Conservation (phyloP, 495 filamentous ascomycete species). For the Trichoderma gamsii region DNA sequence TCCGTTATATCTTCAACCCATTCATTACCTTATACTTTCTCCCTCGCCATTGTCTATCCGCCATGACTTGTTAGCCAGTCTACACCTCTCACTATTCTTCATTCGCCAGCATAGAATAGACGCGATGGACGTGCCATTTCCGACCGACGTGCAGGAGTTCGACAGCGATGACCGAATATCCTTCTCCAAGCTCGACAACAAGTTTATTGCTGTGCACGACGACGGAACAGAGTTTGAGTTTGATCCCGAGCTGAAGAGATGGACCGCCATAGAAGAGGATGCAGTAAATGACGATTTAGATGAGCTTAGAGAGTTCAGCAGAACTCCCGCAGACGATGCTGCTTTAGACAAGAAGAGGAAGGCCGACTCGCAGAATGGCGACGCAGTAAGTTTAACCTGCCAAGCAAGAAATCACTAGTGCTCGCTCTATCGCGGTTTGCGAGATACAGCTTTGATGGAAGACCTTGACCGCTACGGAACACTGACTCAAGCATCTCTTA, state of each 20-base stretch:
- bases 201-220: slow-evolving; percentile 77
- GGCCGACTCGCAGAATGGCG: slow-evolving; percentile 54
- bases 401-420: background rate
- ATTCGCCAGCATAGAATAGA: background rate
- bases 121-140: slow-evolving; percentile 43
- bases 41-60: background rate
- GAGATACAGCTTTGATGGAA: background rate
- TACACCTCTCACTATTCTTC: background rate
- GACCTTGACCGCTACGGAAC: background rate
- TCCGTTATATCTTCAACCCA: background rate
- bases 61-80: background rate
- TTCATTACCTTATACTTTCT: background rate
- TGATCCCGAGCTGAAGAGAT: slow-evolving; percentile 64
- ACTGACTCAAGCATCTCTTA: background rate
- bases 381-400: slow-evolving; percentile 47
- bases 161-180: slow-evolving; percentile 77
- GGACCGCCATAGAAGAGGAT: slow-evolving; percentile 77
- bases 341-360: slow-evolving; percentile 62
- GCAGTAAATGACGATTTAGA: slow-evolving; percentile 64
- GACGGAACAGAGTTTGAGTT: slow-evolving; percentile 82
- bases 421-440: background rate
- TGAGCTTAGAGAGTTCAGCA: slow-evolving; percentile 13
- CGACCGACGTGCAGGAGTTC: slow-evolving; percentile 68
- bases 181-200: slow-evolving; percentile 72
- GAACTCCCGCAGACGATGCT: slow-evolving; percentile 24